Percentiles rank a stretch among this genome's conserved stretches.
These are phyloP conservation scores for Phalaenopsis hybrid DNA, from an alignment of 116 monocot species.

Conservation along the genomic window DNA sequence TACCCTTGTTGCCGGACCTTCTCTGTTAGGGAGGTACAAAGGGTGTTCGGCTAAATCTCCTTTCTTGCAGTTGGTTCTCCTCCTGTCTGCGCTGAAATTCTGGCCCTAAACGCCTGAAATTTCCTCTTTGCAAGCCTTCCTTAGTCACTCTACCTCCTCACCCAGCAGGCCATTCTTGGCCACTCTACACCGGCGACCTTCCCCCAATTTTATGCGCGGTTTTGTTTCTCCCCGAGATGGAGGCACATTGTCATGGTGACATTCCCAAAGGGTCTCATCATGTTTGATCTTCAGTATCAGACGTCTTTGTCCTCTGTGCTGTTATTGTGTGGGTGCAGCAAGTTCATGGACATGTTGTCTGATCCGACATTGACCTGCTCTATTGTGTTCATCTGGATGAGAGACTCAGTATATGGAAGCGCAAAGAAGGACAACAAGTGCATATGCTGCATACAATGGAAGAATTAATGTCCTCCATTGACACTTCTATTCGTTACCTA, in stretches of 20 bases:
- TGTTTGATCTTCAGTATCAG: conserved; percentile 80
- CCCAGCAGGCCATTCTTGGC: too few relatives aligned
- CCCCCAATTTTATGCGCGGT: conserved; percentile 39
- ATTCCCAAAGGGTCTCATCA: conserved; percentile 74
- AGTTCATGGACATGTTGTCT: conserved; percentile 71
- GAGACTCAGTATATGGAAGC: conserved; percentile 79
- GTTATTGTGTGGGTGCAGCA: conserved; percentile 61
- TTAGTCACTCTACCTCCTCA: too few relatives aligned
- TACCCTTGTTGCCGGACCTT: too few relatives aligned
- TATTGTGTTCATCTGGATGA: conserved; percentile 89
- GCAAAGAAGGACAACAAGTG: conserved; percentile 79
- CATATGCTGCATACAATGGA: conserved; percentile 55
- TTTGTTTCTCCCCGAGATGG: conserved; percentile 84
- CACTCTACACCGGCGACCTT: conserved; percentile 48
- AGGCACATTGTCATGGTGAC: conserved; percentile 57
- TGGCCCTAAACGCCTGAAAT: too few relatives aligned
- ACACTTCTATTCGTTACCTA: conserved; percentile 71
- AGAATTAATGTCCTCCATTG: conserved; percentile 91
- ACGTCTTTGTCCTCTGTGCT: conserved; percentile 35
- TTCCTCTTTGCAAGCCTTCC: too few relatives aligned
- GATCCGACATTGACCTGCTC: conserved; percentile 69
- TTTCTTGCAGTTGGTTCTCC: too few relatives aligned
- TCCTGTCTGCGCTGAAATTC: too few relatives aligned
- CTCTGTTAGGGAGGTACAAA: too few relatives aligned
- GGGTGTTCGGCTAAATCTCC: too few relatives aligned